Conservation (phyloP, 169 alveolate species). For the Cryptosporidium parvum region DNA sequence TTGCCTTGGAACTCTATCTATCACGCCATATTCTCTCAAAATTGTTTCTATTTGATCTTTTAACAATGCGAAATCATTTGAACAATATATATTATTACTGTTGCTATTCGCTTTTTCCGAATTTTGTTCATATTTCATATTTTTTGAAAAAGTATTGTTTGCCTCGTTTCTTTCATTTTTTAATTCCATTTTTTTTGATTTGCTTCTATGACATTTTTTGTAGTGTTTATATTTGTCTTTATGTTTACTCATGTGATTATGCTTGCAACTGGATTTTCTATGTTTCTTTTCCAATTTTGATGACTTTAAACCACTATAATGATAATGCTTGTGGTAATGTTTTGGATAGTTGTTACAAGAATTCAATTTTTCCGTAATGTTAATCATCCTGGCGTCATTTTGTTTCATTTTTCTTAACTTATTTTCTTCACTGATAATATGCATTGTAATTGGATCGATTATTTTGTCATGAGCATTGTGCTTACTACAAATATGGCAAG, state of each 20-base stretch:
- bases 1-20: neutral
- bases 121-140: neutral
- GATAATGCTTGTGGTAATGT: slow-evolving; percentile 61
- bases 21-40: slow-evolving; percentile 32
- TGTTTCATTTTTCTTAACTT: slow-evolving; percentile 9
- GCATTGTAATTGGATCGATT: slow-evolving; percentile 68
- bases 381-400: neutral
- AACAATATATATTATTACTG: neutral
- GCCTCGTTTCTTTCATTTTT: neutral
- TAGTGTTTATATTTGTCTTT: slow-evolving; percentile 1
- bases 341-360: slow-evolving; percentile 20
- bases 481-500: slow-evolving; percentile 53
- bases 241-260: neutral
- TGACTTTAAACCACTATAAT: slow-evolving; percentile 4
- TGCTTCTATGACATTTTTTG: neutral
- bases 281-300: neutral
- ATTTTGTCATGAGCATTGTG: neutral
- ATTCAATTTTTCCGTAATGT: neutral
- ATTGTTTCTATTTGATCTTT: slow-evolving; percentile 41
- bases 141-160: neutral
- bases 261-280: neutral
- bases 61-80: neutral
- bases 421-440: slow-evolving; percentile 54
- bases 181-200: slow-evolving; percentile 3
- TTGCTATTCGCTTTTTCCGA: neutral